Base-by-base conservation (phyloP, 148 eudicot genomes). In the Cornus suecica region DNA sequence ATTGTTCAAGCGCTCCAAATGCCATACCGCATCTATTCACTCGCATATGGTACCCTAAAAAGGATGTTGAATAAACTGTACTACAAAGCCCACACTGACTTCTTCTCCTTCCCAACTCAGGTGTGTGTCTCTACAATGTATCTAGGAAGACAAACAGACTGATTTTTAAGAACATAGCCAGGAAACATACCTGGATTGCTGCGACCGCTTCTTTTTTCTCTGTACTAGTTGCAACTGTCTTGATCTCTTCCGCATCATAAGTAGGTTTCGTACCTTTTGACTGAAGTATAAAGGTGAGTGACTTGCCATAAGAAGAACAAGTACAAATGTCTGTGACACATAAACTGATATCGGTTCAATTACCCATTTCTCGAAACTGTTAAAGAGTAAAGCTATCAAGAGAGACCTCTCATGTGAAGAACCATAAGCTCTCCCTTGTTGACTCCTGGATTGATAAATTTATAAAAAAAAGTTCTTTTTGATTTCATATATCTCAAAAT, bases 181-280 rank as follows among this genome's bases (percentile, higher is more conserved):
- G 70, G 22, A 68, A 34, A 5, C 51, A 58, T 72, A 72, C 75
- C 20, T 58, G 66, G 28, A 32, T 72, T 32, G 48, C 48, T 31
- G 51, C 48, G 23, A 45, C 52, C 2, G n/a, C 61, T 72, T 60
- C 75, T 23, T 31, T 72, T 61, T 32, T 45, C 29, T 31, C 75
- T 15, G 52, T 72, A 72, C 0, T n/a, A n/a, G n/a, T 32, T 56
- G 30, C 34, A 24, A 72, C 27, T 56, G 66, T 51, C n/a, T 60
- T 72, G 75, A 72, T 72, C 75, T 31, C 75, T 60, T 72, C 75
- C 75, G 31, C 30, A 1, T 23, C 75, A 60, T 30, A 13, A 15
- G 22, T 32, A 5, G 75, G 66, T n/a, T 58, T 23, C 27, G 26
- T 14, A 31, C 61, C 34, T 18, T 72, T 32, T 4, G 37, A 31